Percentiles rank a stretch among this genome's conserved stretches.
Conservation (phyloP, 495 filamentous ascomycete species). For the Penicillium goetzii region DNA sequence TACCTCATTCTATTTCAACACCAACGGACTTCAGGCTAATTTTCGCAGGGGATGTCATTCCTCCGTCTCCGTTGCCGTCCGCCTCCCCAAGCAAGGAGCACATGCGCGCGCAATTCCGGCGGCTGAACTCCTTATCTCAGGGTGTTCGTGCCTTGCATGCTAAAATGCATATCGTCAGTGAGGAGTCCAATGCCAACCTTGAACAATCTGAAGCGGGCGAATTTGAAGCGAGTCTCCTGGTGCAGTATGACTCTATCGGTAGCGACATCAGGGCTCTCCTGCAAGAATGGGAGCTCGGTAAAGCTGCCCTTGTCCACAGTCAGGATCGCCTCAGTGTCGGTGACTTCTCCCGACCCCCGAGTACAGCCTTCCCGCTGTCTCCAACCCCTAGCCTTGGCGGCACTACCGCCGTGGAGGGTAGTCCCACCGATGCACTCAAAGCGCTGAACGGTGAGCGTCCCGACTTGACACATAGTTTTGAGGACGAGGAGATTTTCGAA, state of each 20-base stretch:
- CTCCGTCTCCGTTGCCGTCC: constrained; percentile 67
- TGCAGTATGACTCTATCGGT: constrained; percentile 94
- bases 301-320: constrained; percentile 69
- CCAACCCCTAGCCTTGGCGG: constrained; percentile 82
- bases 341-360: constrained; percentile 71
- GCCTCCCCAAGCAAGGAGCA: constrained; percentile 76
- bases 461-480: constrained; percentile 39
- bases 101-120: constrained; percentile 80
- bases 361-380: constrained; percentile 72
- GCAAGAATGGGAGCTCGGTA: constrained; percentile 90
- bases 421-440: constrained; percentile 73
- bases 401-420: constrained; percentile 82
- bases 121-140: constrained; percentile 83
- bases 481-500: constrained; percentile 83
- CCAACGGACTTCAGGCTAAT: constrained; percentile 31
- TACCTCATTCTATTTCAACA: neutral
- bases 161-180: constrained; percentile 88
- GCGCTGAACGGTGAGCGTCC: constrained; percentile 69
- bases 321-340: constrained; percentile 58
- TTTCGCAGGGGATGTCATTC: constrained; percentile 50
- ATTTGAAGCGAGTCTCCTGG: constrained; percentile 73
- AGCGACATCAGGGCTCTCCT: constrained; percentile 79
- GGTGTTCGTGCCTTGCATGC: constrained; percentile 92
- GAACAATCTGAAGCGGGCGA: constrained; percentile 70
- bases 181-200: constrained; percentile 79